Evolutionary conservation across 1,284 basidiomycete species (phyloP).

Genomic region (Microbotryum lychnidis-dioicae): DNA sequence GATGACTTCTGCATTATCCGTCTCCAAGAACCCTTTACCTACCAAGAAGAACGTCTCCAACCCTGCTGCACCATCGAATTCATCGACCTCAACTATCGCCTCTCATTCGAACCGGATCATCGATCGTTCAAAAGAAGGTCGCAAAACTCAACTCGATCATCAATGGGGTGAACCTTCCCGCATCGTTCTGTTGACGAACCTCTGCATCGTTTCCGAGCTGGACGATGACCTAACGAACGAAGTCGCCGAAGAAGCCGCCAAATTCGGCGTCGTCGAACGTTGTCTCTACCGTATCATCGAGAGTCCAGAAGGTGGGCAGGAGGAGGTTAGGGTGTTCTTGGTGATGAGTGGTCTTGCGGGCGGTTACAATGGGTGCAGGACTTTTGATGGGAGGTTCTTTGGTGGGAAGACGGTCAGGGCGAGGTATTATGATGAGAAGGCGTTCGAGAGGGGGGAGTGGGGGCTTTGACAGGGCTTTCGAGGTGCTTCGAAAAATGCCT

Average conservation of each 20-base stretch:
- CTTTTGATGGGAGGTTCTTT: slow-evolving; percentile 83
- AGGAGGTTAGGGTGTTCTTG: slow-evolving; percentile 77
- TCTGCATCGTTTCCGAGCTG: slow-evolving; percentile 69
- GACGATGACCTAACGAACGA: slow-evolving; percentile 79
- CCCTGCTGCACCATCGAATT: neutral
- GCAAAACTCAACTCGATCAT: no score
- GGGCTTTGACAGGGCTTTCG: no score
- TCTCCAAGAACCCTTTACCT: slow-evolving; percentile 30
- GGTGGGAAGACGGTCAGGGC: slow-evolving; percentile 63
- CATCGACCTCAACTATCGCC: slow-evolving; percentile 5
- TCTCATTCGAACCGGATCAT: slow-evolving; percentile 14
- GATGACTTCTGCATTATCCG: slow-evolving; percentile 68
- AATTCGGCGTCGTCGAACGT: slow-evolving; percentile 45
- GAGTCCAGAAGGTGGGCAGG: slow-evolving; percentile 49
- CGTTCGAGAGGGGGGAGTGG: slow-evolving; percentile 10
- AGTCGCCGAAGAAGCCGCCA: slow-evolving; percentile 81
- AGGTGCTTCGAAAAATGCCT: no score
- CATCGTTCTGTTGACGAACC: slow-evolving; percentile 77
- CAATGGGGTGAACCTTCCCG: slow-evolving; percentile 66
- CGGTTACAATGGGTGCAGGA: slow-evolving; percentile 86
- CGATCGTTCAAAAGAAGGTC: no score
- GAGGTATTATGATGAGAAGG: slow-evolving; percentile 31
- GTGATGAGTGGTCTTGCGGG: slow-evolving; percentile 64
- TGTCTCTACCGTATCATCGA: slow-evolving; percentile 32
- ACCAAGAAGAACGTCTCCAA: slow-evolving; percentile 41